Base-by-base conservation (phyloP, 2,329 filamentous ascomycete genomes). In the Magnaporthiopsis incrustans region DNA sequence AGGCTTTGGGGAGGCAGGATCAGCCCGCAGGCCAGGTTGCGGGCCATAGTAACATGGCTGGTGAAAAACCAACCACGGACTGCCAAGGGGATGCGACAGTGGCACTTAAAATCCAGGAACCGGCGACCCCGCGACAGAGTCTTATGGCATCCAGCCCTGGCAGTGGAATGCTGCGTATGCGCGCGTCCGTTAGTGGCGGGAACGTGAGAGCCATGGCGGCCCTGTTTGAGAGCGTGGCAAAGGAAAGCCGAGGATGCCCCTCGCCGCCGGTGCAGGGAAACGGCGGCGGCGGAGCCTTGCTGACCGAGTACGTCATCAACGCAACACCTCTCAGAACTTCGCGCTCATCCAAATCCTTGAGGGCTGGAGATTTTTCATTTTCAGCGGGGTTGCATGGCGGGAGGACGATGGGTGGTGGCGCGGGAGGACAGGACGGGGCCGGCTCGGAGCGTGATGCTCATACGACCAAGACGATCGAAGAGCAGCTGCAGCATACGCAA, bases 151-250 rank as follows among this genome's bases (percentile, higher is more conserved):
- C 38, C 22, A 50, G 18, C 7, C 60, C 60, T 38, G 38, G 60
- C 25, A 26, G 25, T 15, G 60, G 14, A 14, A 61, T 57, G 61
- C 61, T 27, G 14, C 61, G 44, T n/a, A 63, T 33, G 32, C 27
- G 38, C 61, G 57, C 59, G 15, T 62, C 61, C 50, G 61, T 62
- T 62, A 62, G 61, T 57, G 61, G 61, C 53, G 61, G 61, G 32
- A 63, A 58, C 4, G 81, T 83, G 15, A 81, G 73, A 67, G 80
- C 79, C 2, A 82, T 85, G 75, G 78, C 82, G 4, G 82, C 82
- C 50, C 76, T 78, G 69, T 84, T 84, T 69, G 80, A 85, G 66
- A 76, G 68, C 57, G 73, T 71, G 7, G 68, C 68, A 15, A 63
- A 63, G 57, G 61, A 59, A 18, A 26, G 30, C 30, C 53, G 12